Conservation (phyloP, 352 stramenopile genomes). For the Elongisporangium prolatum region DNA sequence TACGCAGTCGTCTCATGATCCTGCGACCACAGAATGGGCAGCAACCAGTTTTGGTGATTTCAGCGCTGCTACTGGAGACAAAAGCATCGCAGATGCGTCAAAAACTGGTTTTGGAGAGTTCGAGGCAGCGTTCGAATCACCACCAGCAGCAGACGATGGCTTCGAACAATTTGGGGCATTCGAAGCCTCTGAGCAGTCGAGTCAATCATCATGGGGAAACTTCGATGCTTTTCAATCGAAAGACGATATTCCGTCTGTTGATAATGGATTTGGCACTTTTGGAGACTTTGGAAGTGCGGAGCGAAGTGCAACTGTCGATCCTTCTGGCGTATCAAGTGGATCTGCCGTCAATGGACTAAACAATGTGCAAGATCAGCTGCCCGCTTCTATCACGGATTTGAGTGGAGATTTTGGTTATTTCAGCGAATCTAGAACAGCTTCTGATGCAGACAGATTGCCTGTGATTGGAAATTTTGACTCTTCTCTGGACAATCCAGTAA, state of each 20-base stretch:
- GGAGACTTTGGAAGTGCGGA: not conserved
- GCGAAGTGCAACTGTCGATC: not conserved
- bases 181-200: not conserved
- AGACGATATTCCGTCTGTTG: not conserved
- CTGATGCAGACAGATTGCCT: not conserved
- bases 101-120: not conserved
- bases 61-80: not conserved
- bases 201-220: not conserved
- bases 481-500: not conserved
- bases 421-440: not conserved
- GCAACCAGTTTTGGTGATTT: conserved; percentile 8
- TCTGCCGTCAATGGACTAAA: not conserved
- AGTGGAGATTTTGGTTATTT: not conserved
- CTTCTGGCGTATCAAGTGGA: not conserved
- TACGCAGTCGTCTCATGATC: not conserved
- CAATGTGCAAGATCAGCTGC: not conserved
- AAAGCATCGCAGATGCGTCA: not conserved
- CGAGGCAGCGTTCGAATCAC: conserved; percentile 7
- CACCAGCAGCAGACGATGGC: not conserved
- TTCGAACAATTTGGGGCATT: conserved; percentile 6
- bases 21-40: not conserved
- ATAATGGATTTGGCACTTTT: not conserved
- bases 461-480: not conserved
- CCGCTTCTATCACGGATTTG: not conserved
- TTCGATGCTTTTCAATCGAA: not conserved